phyloP scores from a whole-genome alignment of 768 basidiomycete genomes.

The Auricularia sp. region DNA sequence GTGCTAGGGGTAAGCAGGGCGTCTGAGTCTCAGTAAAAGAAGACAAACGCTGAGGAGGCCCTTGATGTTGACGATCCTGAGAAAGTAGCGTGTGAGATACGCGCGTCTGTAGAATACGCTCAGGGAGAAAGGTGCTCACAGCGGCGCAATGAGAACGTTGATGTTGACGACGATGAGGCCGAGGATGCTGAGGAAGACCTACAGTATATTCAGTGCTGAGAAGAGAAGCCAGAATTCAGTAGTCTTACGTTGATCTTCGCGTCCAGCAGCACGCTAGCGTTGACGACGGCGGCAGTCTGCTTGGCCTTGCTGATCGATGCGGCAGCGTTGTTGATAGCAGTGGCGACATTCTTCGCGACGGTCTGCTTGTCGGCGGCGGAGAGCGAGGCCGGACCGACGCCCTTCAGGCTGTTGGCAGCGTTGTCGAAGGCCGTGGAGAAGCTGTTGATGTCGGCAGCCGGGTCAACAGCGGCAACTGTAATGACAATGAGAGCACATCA shows the following conservation, averaged over 20 bases:
- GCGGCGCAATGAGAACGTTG: background rate
- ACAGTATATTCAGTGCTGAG: too few relatives aligned
- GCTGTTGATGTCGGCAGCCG: background rate
- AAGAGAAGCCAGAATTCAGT: too few relatives aligned
- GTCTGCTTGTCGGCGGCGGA: background rate
- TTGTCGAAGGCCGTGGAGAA: background rate
- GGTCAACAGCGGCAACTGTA: background rate
- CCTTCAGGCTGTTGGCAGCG: background rate
- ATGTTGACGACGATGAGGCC: background rate
- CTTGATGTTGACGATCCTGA: background rate
- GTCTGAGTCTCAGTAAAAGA: background rate
- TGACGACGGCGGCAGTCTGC: background rate
- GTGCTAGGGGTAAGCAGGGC: background rate
- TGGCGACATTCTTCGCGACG: background rate
- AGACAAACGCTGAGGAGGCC: background rate
- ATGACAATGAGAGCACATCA: background rate
- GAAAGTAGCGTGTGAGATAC: background rate
- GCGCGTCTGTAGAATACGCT: background rate
- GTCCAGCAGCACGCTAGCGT: background rate
- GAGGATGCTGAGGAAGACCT: background rate
- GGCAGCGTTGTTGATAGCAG: background rate
- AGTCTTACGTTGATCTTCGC: background rate
- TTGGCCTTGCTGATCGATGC: background rate
- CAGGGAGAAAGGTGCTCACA: background rate
- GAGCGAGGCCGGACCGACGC: background rate